Conservation (phyloP, 345 rosid genomes). For the Anacardium occidentale region DNA sequence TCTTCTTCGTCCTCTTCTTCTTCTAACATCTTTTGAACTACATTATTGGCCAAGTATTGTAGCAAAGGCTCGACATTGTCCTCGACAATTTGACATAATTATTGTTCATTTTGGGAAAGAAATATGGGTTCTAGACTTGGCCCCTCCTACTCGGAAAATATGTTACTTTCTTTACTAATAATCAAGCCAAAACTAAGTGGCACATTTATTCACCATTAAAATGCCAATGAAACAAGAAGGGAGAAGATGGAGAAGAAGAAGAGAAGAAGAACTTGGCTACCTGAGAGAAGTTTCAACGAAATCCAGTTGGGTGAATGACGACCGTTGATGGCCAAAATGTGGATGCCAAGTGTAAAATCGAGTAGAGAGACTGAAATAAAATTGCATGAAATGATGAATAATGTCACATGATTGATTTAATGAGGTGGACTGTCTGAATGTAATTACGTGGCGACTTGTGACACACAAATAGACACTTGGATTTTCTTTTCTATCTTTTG, state of each 20-base stretch:
- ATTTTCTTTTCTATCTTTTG: background rate
- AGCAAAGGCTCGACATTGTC: too few relatives aligned
- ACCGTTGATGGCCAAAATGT: background rate
- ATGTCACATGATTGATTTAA: background rate
- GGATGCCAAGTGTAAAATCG: slow-evolving; percentile 17
- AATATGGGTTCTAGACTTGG: too few relatives aligned
- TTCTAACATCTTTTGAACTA: too few relatives aligned
- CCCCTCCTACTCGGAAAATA: background rate
- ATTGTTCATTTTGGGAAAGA: too few relatives aligned
- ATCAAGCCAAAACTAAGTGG: background rate
- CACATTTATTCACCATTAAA: background rate
- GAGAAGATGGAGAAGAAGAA: background rate
- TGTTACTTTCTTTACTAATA: background rate
- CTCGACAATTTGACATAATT: too few relatives aligned
- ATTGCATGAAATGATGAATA: background rate
- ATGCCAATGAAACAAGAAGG: background rate
- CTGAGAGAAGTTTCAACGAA: background rate
- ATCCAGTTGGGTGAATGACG: slow-evolving; percentile 7
- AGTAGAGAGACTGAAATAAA: background rate
- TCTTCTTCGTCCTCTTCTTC: too few relatives aligned
- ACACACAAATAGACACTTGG: background rate
- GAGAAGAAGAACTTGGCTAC: slow-evolving; percentile 14
- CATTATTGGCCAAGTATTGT: too few relatives aligned
- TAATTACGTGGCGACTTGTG: background rate
- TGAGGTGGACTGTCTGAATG: background rate